Evolutionary conservation across 2,329 filamentous ascomycete genomes (phyloP), one percentile per base, ranked within the genome.

Genomic region (Xylariaceae sp.): DNA sequence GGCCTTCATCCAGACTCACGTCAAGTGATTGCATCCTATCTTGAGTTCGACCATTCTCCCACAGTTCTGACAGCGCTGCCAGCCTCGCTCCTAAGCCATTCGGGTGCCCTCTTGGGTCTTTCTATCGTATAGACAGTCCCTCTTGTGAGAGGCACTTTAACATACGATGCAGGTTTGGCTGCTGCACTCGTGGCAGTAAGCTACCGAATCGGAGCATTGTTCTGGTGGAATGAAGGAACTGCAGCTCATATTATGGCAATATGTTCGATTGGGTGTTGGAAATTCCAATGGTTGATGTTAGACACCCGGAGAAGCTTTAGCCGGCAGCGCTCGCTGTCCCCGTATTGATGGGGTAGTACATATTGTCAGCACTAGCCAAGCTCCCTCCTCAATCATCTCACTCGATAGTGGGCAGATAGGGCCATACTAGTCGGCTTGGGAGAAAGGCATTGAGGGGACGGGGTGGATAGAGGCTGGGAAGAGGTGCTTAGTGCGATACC

Each of bases 21-120:
- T 81, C 4, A 85, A 85, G 49, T 85, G 82, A 47, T 81, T 72
- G 53, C 82, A 85, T 0, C 83, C 82, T 1, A 32, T 11, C 0
- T 63, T 29, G 0, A 82, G 64, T 65, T 84, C 80, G 0, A 86
- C 73, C 4, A 85, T 21, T 1, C 69, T 52, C 3, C 58, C 60
- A 55, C 83, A 85, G 0, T 57, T 54, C 7, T 64, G 66, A 54
- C 82, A 86, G 1, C 75, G 70, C 63, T 81, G 76, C 82, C 82
- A 85, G 0, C 74, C 73, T 3, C 79, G 65, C 4, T 70, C 52
- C 0, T 58, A 50, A 0, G 80, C 81, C 1, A 77, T 42, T 0
- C 64, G 50, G 1, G 82, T 55, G 0, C 81, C 52, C 27, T 75
- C 63, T 35, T 77, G 67, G 0, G 75, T 52, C 0, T 65, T 61